Evolutionary conservation across 768 basidiomycete species (phyloP).

Genomic region (Lentinus tigrinus): DNA sequence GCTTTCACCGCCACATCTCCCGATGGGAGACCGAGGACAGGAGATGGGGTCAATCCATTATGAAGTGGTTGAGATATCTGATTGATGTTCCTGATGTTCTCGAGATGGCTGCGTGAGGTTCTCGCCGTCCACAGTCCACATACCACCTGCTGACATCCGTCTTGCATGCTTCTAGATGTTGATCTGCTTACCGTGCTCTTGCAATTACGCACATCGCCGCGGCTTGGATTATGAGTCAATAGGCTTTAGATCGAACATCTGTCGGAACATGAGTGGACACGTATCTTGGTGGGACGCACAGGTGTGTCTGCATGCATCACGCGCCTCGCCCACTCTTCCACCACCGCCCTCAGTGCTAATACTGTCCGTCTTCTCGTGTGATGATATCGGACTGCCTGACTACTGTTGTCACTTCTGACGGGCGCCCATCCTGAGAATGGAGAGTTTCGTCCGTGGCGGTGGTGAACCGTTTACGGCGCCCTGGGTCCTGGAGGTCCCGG

Average conservation of each 20-base stretch:
- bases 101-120: background rate
- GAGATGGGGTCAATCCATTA: background rate
- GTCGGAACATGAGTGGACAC: background rate
- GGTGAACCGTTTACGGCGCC: background rate
- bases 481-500: background rate
- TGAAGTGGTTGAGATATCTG: slow-evolving; percentile 16
- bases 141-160: background rate
- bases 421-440: slow-evolving; percentile 12
- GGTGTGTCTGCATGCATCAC: background rate
- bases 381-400: slow-evolving; percentile 16
- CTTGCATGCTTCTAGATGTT: background rate
- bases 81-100: slow-evolving; percentile 1
- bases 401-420: slow-evolving; percentile 13
- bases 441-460: slow-evolving; percentile 3
- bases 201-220: background rate
- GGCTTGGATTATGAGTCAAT: background rate
- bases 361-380: slow-evolving; percentile 10
- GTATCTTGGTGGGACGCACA: background rate
- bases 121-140: background rate
- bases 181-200: background rate
- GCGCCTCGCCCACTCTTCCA: background rate
- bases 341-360: background rate
- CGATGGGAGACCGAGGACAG: background rate
- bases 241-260: background rate
- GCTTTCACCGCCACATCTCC: slow-evolving; percentile 8